Evolutionary conservation across 371 early-diverging fungal species (phyloP).

Genomic region (Apophysomyces variabilis): DNA sequence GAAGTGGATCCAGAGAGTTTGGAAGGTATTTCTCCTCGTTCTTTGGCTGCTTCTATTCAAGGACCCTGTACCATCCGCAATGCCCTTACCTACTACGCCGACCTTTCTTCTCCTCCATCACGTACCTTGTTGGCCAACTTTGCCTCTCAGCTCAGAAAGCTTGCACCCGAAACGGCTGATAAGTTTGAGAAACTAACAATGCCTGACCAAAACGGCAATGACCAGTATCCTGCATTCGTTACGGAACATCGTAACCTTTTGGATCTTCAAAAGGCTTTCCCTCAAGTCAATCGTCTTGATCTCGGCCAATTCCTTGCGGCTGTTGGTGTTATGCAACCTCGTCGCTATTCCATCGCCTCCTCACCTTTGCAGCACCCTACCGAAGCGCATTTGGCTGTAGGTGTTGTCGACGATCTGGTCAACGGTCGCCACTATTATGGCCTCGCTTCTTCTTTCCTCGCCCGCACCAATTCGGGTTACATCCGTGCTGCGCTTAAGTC

Average conservation of each 20-base stretch:
- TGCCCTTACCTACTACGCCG: conserved; percentile 41
- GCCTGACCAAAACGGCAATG: conserved; percentile 23
- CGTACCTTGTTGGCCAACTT: conserved; percentile 27
- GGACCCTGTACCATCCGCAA: conserved; percentile 44
- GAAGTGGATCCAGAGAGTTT: conserved; percentile 25
- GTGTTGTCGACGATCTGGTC: conserved; percentile 27
- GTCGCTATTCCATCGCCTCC: conserved; percentile 49
- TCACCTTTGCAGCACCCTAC: conserved; percentile 29
- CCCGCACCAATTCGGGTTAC: conserved; percentile 11
- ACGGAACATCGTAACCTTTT: conserved; percentile 36
- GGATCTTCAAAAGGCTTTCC: conserved; percentile 34
- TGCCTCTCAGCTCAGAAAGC: conserved; percentile 28
- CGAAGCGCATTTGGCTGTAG: conserved; percentile 26
- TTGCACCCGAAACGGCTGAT: conserved; percentile 23
- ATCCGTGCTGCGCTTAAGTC: conserved; percentile 30
- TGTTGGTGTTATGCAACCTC: conserved; percentile 35
- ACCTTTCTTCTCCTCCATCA: conserved; percentile 35
- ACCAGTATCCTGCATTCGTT: conserved; percentile 30
- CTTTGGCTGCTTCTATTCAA: conserved; percentile 35
- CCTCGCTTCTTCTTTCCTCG: conserved; percentile 26
- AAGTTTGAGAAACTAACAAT: conserved; percentile 15
- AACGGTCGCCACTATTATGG: conserved; percentile 26
- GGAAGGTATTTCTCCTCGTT: conserved; percentile 32
- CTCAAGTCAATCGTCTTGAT: conserved; percentile 24
- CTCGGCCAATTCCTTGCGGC: conserved; percentile 35